Evolutionary conservation across 768 basidiomycete genomes (phyloP).

Genomic region (Gymnopilus junonius): DNA sequence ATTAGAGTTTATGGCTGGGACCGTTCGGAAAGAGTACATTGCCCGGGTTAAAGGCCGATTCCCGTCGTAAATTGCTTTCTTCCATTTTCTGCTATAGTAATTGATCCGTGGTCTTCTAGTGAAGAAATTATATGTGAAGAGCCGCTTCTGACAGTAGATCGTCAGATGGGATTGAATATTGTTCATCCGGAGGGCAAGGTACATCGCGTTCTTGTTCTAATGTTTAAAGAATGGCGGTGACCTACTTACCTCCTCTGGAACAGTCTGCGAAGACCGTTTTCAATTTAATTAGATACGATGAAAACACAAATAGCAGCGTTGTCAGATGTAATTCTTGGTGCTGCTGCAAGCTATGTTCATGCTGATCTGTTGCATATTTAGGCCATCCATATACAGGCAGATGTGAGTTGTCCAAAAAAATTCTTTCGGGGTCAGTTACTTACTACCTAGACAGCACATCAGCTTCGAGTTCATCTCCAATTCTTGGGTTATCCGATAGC

Average conservation of each 20-base stretch:
- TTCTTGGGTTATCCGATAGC: slow-evolving; percentile 93
- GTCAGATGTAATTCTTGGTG: slow-evolving; percentile 66
- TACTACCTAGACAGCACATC: slow-evolving; percentile 71
- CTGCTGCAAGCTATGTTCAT: not conserved
- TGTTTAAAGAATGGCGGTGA: no score
- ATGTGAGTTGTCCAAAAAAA: slow-evolving; percentile 56
- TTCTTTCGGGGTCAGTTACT: slow-evolving; percentile 6
- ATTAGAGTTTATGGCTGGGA: slow-evolving; percentile 80
- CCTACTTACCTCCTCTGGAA: not conserved
- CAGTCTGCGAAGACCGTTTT: slow-evolving; percentile 92
- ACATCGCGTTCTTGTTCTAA: slow-evolving; percentile 11
- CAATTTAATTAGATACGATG: slow-evolving; percentile 80
- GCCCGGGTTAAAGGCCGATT: slow-evolving; percentile 88
- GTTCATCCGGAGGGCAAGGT: slow-evolving; percentile 97
- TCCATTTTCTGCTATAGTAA: not conserved
- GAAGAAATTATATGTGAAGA: slow-evolving; percentile 84
- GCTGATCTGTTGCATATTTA: slow-evolving; percentile 30
- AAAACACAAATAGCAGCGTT: slow-evolving; percentile 80
- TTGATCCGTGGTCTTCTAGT: slow-evolving; percentile 39
- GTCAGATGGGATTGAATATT: slow-evolving; percentile 96
- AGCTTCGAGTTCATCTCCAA: slow-evolving; percentile 96
- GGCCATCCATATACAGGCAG: slow-evolving; percentile 91
- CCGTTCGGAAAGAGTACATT: slow-evolving; percentile 90
- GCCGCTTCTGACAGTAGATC: slow-evolving; percentile 88
- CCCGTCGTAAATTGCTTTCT: slow-evolving; percentile 62